These are phyloP conservation scores for Crotalaria pallida DNA, from an alignment of 306 rosid species.

Conservation along the genomic window DNA sequence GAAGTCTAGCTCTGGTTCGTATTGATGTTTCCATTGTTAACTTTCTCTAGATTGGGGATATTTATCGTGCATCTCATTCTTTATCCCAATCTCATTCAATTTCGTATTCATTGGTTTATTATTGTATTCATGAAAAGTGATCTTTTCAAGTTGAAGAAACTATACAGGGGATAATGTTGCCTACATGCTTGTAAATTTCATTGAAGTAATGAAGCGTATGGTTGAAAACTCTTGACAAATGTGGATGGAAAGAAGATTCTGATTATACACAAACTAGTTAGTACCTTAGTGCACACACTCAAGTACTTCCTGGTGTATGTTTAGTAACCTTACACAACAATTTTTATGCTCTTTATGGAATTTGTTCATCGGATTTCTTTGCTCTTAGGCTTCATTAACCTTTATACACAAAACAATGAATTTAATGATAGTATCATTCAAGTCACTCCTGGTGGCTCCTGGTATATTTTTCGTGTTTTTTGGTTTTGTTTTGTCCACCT, in stretches of 20 bases:
- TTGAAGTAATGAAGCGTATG: background rate
- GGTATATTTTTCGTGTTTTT: background rate
- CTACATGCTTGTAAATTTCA: background rate
- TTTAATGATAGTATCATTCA: background rate
- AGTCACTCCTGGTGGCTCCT: background rate
- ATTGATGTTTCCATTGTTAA: background rate
- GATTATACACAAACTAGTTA: background rate
- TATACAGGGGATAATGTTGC: background rate
- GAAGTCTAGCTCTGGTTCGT: conserved; percentile 68
- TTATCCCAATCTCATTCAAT: background rate
- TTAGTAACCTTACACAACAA: background rate
- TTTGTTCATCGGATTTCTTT: background rate
- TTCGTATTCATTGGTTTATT: conserved; percentile 2
- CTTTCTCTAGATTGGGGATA: background rate
- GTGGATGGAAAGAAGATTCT: background rate
- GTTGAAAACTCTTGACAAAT: background rate
- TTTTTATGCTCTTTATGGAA: background rate
- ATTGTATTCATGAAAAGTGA: conserved; percentile 3
- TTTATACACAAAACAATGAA: background rate
- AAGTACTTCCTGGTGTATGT: background rate
- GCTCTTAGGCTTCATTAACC: background rate
- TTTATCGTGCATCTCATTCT: background rate
- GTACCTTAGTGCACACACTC: background rate
- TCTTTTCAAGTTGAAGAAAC: conserved; percentile 1
- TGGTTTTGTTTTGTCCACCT: background rate